Conservation (phyloP, 2,329 filamentous ascomycete genomes). For the Fusarium sp. region DNA sequence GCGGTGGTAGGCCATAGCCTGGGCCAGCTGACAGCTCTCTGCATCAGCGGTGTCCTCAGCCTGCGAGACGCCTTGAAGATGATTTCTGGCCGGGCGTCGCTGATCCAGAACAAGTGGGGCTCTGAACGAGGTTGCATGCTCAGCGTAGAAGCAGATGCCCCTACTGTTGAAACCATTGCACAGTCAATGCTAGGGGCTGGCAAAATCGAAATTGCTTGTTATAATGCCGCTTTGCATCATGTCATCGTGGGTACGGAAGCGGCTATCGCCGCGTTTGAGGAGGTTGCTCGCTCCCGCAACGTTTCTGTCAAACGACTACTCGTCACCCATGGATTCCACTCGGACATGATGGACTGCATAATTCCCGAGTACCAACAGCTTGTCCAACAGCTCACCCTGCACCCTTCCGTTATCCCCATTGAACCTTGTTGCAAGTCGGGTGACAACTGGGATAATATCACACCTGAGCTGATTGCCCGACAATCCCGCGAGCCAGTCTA, state of each 20-base stretch:
- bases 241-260: neutral
- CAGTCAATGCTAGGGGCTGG: neutral
- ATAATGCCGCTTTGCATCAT: neutral
- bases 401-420: neutral
- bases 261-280: neutral
- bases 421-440: neutral
- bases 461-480: neutral
- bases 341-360: neutral
- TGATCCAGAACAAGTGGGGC: neutral
- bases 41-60: neutral
- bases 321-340: neutral
- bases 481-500: neutral
- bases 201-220: neutral
- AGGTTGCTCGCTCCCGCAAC: neutral
- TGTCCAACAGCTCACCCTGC: neutral
- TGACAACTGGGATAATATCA: neutral
- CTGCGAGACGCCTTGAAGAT: neutral
- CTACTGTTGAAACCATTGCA: neutral
- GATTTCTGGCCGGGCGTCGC: neutral
- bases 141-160: neutral
- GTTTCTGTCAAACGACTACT: neutral
- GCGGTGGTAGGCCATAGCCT: neutral
- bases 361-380: neutral
- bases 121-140: neutral
- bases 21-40: neutral